Percentiles rank a stretch among this genome's conserved stretches.
Evolutionary conservation across 345 rosid species (phyloP).

Genomic region (Ceriops tagal): DNA sequence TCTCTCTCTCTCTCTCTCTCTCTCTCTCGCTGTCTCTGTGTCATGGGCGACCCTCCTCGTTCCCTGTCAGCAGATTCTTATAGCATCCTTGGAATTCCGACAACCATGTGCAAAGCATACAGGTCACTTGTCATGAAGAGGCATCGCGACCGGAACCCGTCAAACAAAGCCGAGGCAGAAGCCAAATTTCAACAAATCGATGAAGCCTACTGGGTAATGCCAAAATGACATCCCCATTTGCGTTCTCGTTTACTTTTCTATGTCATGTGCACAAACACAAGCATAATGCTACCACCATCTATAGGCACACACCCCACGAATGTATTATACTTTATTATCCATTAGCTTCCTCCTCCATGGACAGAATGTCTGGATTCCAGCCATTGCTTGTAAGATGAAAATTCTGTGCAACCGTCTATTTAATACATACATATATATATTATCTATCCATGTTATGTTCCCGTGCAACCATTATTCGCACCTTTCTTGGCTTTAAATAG

Average conservation of each 20-base stretch:
- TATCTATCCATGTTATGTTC: background rate
- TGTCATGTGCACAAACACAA: background rate
- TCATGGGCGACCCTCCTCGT: slow-evolving; percentile 45
- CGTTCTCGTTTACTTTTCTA: too few relatives aligned
- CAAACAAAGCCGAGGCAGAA: slow-evolving; percentile 33
- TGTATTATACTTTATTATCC: too few relatives aligned
- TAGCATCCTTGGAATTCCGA: slow-evolving; percentile 36
- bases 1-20: background rate
- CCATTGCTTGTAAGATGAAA: too few relatives aligned
- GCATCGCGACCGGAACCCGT: slow-evolving; percentile 31
- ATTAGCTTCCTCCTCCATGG: too few relatives aligned
- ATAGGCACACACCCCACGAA: too few relatives aligned
- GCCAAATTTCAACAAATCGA: slow-evolving; percentile 15
- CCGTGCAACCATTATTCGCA: too few relatives aligned
- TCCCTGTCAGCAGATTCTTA: slow-evolving; percentile 34
- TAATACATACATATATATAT: background rate
- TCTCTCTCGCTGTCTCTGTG: background rate
- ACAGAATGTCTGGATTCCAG: too few relatives aligned
- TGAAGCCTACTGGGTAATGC: slow-evolving; percentile 22
- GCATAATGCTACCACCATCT: background rate
- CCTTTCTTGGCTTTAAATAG: too few relatives aligned
- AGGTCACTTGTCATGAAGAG: slow-evolving; percentile 53
- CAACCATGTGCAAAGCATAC: slow-evolving; percentile 46
- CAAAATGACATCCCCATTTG: too few relatives aligned
- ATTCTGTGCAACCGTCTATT: too few relatives aligned